A percentile compares a stretch with the other conserved stretches of the same genome.
Conservation (phyloP, 148 eudicot genomes). For the Vaccinium corymbosum region DNA sequence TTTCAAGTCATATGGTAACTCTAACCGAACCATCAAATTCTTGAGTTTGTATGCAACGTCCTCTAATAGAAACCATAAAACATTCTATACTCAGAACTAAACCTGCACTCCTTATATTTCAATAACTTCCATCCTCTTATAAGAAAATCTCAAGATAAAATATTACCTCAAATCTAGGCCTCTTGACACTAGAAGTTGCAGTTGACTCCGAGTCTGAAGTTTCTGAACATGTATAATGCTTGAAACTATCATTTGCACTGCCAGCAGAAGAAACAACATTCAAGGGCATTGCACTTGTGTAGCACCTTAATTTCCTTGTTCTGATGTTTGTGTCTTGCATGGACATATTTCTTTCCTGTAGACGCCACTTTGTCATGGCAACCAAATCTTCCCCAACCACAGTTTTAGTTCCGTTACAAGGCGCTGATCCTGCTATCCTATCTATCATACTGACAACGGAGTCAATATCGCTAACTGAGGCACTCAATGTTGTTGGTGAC, state of each 20-base stretch:
- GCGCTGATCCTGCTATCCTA: constrained; percentile 95
- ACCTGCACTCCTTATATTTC: not conserved
- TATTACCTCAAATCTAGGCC: constrained; percentile 67
- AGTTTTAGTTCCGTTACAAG: constrained; percentile 94
- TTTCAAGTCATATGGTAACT: too few relatives aligned
- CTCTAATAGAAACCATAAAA: not conserved
- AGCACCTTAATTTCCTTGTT: constrained; percentile 79
- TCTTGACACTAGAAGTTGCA: constrained; percentile 71
- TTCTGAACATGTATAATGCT: constrained; percentile 53
- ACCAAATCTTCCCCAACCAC: constrained; percentile 97
- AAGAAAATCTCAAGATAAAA: constrained; percentile 13
- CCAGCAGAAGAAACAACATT: constrained; percentile 70
- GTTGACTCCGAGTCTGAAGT: constrained; percentile 77
- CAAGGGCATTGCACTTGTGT: constrained; percentile 80
- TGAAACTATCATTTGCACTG: constrained; percentile 62
- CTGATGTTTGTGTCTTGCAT: constrained; percentile 73
- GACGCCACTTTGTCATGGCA: constrained; percentile 95
- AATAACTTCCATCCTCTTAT: not conserved
- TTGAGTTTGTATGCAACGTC: too few relatives aligned
- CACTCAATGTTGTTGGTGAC: constrained; percentile 60
- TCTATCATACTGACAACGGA: constrained; percentile 94
- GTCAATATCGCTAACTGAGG: constrained; percentile 73
- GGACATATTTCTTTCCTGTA: constrained; percentile 75
- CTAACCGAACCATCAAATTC: too few relatives aligned
- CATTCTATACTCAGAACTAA: not conserved